Percentiles rank a stretch among this genome's conserved stretches.
Conservation (phyloP, 805 yeast species). For the Teunomyces gatunensis region DNA sequence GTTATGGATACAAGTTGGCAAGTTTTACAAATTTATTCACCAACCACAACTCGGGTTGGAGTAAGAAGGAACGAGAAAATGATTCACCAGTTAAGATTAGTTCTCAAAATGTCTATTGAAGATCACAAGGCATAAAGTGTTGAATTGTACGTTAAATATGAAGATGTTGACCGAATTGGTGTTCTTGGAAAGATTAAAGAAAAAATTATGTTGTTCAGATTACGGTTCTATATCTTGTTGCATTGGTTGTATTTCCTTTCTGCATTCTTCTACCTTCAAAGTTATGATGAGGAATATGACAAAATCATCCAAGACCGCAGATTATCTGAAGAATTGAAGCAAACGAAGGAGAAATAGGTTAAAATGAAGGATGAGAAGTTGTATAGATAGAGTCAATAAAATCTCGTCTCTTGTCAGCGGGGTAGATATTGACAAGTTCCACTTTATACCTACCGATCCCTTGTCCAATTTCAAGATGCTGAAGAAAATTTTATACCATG, state of each 20-base stretch:
- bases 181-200: slow-evolving; percentile 19
- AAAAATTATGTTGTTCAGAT: slow-evolving; percentile 16
- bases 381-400: slow-evolving; percentile 14
- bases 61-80: slow-evolving; percentile 29
- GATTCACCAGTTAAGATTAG: slow-evolving; percentile 20
- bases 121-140: slow-evolving; percentile 21
- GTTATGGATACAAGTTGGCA: slow-evolving; percentile 59
- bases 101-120: slow-evolving; percentile 13
- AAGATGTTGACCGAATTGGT: slow-evolving; percentile 18
- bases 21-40: slow-evolving; percentile 57
- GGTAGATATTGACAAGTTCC: slow-evolving; percentile 10
- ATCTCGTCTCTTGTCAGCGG: slow-evolving; percentile 22
- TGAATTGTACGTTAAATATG: slow-evolving; percentile 10
- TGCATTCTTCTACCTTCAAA: slow-evolving; percentile 70
- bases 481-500: too few species aligned
- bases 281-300: slow-evolving; percentile 33
- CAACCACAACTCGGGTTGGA: slow-evolving; percentile 51
- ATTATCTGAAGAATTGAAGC: not conserved
- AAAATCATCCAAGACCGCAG: slow-evolving; percentile 18
- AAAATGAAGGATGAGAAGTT: slow-evolving; percentile 6
- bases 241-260: slow-evolving; percentile 79
- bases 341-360: not conserved
- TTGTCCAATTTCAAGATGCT: slow-evolving; percentile 4
- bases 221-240: slow-evolving; percentile 53
- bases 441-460: slow-evolving; percentile 5